phyloP scores from a whole-genome alignment of 768 basidiomycete species.

The Strobilomyces echinocephalus region DNA sequence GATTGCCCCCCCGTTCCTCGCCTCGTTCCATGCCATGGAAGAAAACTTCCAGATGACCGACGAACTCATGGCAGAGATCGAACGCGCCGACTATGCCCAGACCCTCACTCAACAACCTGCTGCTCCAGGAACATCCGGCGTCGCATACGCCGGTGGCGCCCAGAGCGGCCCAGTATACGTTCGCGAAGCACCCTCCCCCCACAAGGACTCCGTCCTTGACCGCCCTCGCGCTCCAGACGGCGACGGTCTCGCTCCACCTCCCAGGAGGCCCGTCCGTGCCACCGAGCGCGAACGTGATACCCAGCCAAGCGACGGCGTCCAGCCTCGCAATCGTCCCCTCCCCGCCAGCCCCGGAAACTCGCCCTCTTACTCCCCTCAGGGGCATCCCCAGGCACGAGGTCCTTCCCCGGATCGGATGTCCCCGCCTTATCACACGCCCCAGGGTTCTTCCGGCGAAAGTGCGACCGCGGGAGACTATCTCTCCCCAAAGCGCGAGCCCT shows the following conservation, averaged over 20 bases:
- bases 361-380: constrained; percentile 41
- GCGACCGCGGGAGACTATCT: constrained; percentile 39
- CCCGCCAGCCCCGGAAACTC: constrained; percentile 34
- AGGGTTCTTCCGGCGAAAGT: constrained; percentile 43
- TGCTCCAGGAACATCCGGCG: constrained; percentile 36
- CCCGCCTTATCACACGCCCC: constrained; percentile 46
- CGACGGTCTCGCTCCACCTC: constrained; percentile 27
- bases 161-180: constrained; percentile 35
- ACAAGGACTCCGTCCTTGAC: constrained; percentile 50
- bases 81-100: constrained; percentile 64
- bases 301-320: constrained; percentile 25
- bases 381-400: constrained; percentile 34
- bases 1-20: constrained; percentile 50
- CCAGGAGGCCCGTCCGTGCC: constrained; percentile 20
- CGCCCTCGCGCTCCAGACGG: constrained; percentile 39
- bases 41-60: constrained; percentile 66
- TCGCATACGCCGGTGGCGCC: constrained; percentile 46
- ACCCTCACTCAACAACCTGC: constrained; percentile 43
- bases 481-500: constrained; percentile 43
- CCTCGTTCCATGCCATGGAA: constrained; percentile 49
- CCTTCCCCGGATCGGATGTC: constrained; percentile 54
- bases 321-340: constrained; percentile 25
- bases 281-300: constrained; percentile 37
- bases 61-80: constrained; percentile 67
- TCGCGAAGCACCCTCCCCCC: constrained; percentile 38